Evolutionary conservation across 352 stramenopile genomes (phyloP), one percentile per base, ranked within the genome.

Genomic region (Globisporangium rhizosaccharum): DNA sequence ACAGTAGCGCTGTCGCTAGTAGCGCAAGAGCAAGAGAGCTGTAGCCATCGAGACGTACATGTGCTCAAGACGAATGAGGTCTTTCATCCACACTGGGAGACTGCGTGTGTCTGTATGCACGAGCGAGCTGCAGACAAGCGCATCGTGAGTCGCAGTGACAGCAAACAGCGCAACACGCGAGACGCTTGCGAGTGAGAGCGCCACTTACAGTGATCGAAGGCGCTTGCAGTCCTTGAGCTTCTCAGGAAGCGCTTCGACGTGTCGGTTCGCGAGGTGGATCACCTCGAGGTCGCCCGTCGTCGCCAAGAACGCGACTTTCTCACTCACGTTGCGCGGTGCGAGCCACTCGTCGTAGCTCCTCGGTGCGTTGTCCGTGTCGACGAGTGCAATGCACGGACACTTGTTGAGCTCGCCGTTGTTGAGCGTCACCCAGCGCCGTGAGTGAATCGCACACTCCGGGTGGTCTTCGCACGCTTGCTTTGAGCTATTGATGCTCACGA

Each of bases 51-150:
- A 41, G 26, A 63, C 47, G 56, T 63, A 69, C 53, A 84, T 12
- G 45, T 68, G 74, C 51, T 82, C 63, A 14, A 84, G 70, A 1
- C 67, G 57, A 0, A 61, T 59, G 41, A 72, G 66, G 5, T 70
- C 42, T 28, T 66, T 78, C 41, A 63, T 65, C 72, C 75, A 79
- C 2, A 37, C 47, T 7, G 75, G 70, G 15, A 84, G n/a, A 5
- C 54, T 65, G 14, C 57, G 30, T 0, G 66, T 84, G 47, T 79
- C 65, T 0, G 72, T 74, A 50, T 84, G 77, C 3, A 76, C 62
- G 17, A 85, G 56, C 0, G 75, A 68, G 15, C 72, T 84, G 44
- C 42, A 33, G 45, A 56, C 58, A 62, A 10, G 41, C 14, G 14
- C 41, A 8, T 20, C 41, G 14, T 46, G 17, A n/a, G 41, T 3